Evolutionary conservation across 2,329 filamentous ascomycete species (phyloP).

Genomic region (Fusarium kyushuense): DNA sequence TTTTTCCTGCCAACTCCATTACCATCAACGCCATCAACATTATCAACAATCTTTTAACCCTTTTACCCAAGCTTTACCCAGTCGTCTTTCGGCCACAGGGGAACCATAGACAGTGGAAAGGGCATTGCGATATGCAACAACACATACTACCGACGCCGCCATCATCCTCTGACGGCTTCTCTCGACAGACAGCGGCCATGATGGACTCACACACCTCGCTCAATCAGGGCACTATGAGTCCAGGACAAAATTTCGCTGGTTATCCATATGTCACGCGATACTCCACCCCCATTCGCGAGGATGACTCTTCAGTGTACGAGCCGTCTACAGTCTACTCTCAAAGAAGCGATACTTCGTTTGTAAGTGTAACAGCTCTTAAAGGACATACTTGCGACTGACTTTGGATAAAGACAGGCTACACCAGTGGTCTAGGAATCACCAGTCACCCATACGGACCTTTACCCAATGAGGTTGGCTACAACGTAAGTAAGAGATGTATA

Average conservation of each 20-base stretch:
- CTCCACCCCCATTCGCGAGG: slow-evolving; percentile 38
- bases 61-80: neutral
- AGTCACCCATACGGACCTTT: slow-evolving; percentile 38
- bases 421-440: slow-evolving; percentile 14
- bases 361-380: slow-evolving; percentile 23
- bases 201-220: slow-evolving; percentile 40
- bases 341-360: slow-evolving; percentile 31
- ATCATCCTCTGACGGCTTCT: slow-evolving; percentile 50
- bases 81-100: neutral
- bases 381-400: neutral
- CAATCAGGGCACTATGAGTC: slow-evolving; percentile 16
- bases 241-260: slow-evolving; percentile 17
- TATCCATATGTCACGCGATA: slow-evolving; percentile 33
- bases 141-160: slow-evolving; percentile 60
- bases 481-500: slow-evolving; percentile 24
- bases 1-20: slow-evolving; percentile 3
- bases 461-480: slow-evolving; percentile 40
- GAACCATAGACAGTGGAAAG: slow-evolving; percentile 7
- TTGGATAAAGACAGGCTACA: slow-evolving; percentile 32
- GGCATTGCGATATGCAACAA: slow-evolving; percentile 52
- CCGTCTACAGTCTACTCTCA: slow-evolving; percentile 36
- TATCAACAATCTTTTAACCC: neutral
- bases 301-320: slow-evolving; percentile 35
- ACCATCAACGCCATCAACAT: slow-evolving; percentile 2
- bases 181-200: slow-evolving; percentile 22